These are phyloP conservation scores for Fagopyrum esculentum DNA, from an alignment of 148 eudicot genomes.

Conservation along the genomic window DNA sequence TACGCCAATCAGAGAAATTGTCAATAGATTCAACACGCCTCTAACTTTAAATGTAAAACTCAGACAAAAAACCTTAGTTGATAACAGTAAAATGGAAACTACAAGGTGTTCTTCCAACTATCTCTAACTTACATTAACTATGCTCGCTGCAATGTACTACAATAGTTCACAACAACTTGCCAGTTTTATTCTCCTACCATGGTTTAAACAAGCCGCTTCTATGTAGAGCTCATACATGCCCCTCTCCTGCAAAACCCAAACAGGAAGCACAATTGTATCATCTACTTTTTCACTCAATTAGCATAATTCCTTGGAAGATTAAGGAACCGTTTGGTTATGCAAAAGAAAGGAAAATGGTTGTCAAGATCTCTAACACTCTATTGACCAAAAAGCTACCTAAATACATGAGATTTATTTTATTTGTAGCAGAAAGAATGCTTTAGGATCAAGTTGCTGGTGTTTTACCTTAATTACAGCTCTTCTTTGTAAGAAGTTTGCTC, in stretches of 20 bases:
- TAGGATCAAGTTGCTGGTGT: not conserved
- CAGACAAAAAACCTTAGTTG: not conserved
- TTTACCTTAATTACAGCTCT: slow-evolving; percentile 46
- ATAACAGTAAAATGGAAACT: slow-evolving; percentile 1
- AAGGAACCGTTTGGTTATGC: too few relatives aligned
- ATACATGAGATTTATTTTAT: not conserved
- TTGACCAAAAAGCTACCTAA: too few relatives aligned
- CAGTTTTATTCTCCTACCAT: slow-evolving; percentile 7
- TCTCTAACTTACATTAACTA: slow-evolving; percentile 1
- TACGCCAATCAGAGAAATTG: not conserved
- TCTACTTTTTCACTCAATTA: too few relatives aligned
- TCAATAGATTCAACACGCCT: not conserved
- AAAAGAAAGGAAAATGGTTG: too few relatives aligned
- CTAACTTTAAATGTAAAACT: not conserved
- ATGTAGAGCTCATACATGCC: slow-evolving; percentile 4
- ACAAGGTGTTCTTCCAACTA: slow-evolving; percentile 5
- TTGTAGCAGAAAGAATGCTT: too few relatives aligned
- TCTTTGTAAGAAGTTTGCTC: slow-evolving; percentile 24
- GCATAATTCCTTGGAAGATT: too few relatives aligned
- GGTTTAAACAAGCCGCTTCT: not conserved
- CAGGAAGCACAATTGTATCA: too few relatives aligned
- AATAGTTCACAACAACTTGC: slow-evolving; percentile 11
- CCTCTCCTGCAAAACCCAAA: not conserved
- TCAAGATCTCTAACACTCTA: too few relatives aligned
- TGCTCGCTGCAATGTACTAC: slow-evolving; percentile 10